Conservation (phyloP, 2,329 filamentous ascomycete species). For the Calonectria fujianensis region DNA sequence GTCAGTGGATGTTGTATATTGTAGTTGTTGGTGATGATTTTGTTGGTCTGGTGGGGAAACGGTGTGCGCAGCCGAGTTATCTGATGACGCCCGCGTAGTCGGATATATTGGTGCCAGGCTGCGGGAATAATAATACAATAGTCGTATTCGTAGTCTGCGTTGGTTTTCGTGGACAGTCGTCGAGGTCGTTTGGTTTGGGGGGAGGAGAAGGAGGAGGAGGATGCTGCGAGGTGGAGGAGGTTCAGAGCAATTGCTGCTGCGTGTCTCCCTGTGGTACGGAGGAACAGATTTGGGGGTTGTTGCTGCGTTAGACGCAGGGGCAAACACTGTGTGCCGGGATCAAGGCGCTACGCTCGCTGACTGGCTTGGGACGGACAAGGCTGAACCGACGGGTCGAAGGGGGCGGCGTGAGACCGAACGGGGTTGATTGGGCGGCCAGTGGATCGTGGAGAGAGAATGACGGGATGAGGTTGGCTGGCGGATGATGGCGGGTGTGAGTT, state of each 20-base stretch:
- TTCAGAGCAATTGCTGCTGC: conserved; percentile 47
- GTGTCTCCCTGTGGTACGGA: conserved; percentile 54
- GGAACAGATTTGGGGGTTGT: conserved; percentile 46
- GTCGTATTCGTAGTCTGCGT: conserved; percentile 31
- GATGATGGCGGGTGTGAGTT: conserved; percentile 32
- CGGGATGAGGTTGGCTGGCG: conserved; percentile 36
- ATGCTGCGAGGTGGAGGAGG: conserved; percentile 13
- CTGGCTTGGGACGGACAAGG: conserved; percentile 43
- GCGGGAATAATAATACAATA: conserved; percentile 19
- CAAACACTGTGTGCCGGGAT: conserved; percentile 44
- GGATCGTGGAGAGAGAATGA: conserved; percentile 30
- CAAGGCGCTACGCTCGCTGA: conserved; percentile 42
- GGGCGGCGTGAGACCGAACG: conserved; percentile 35
- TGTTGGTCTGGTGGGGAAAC: conserved; percentile 35
- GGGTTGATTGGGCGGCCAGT: conserved; percentile 37
- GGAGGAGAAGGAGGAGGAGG: conserved; percentile 40
- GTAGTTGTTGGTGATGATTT: conserved; percentile 36
- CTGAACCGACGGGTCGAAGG: conserved; percentile 41
- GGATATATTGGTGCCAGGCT: conserved; percentile 39
- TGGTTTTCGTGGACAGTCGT: conserved; percentile 40
- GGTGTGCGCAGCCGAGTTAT: conserved; percentile 38
- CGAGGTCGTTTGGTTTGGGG: conserved; percentile 40
- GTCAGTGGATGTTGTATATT: conserved; percentile 43
- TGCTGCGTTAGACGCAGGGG: conserved; percentile 53
- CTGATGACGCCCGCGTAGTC: conserved; percentile 34